Conservation (phyloP, 2,329 filamentous ascomycete species). For the Chaetomiaceae sp. region DNA sequence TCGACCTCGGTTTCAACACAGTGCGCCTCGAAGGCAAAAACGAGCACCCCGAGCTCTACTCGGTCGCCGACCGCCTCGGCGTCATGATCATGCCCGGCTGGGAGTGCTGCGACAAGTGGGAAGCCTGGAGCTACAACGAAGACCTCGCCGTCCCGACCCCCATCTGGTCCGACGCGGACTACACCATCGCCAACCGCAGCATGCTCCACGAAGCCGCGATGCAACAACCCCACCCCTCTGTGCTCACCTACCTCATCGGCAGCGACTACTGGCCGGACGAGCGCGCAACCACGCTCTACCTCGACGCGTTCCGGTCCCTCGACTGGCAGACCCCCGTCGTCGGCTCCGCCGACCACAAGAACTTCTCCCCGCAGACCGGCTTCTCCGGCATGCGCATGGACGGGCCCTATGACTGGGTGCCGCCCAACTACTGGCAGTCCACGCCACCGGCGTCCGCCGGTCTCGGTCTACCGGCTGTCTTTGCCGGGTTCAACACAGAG, state of each 20-base stretch:
- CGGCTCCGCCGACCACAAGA: constrained; percentile 49
- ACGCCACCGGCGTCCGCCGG: constrained; percentile 30
- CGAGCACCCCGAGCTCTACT: constrained; percentile 56
- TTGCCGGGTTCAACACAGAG: constrained; percentile 55
- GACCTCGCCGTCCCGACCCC: constrained; percentile 37
- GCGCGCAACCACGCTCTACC: constrained; percentile 46
- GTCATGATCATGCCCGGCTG: constrained; percentile 58
- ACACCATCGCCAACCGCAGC: constrained; percentile 45
- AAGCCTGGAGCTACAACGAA: constrained; percentile 55
- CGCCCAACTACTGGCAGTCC: constrained; percentile 59
- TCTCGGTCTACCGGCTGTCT: constrained; percentile 51
- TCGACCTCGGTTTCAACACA: constrained; percentile 58
- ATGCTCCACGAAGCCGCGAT: constrained; percentile 56
- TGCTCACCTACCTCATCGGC: constrained; percentile 53
- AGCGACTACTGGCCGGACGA: constrained; percentile 60
- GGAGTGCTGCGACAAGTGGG: constrained; percentile 66
- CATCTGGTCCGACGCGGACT: constrained; percentile 48
- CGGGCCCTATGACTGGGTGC: constrained; percentile 61
- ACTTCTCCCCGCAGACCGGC: constrained; percentile 45
- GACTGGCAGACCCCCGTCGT: constrained; percentile 54
- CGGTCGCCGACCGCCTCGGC: constrained; percentile 52
- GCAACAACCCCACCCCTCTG: constrained; percentile 54
- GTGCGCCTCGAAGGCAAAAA: constrained; percentile 59
- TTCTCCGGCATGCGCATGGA: constrained; percentile 60
- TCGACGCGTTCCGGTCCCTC: constrained; percentile 41